These are phyloP conservation scores for Clavulina sp. DNA, from an alignment of 768 basidiomycete genomes.

Conservation along the genomic window DNA sequence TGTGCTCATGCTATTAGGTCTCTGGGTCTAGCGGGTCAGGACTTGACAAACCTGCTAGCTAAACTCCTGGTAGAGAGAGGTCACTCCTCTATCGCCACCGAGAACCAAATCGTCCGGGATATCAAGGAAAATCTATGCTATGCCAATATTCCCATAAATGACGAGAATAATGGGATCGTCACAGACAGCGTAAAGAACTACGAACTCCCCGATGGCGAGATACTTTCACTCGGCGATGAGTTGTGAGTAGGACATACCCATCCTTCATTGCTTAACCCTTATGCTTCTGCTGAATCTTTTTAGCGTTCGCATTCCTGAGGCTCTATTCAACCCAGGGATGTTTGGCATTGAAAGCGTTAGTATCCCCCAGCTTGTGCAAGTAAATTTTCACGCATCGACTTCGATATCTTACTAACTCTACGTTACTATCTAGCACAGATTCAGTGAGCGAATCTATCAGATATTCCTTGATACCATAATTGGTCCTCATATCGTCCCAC, in stretches of 20 bases:
- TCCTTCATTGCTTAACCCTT: background rate
- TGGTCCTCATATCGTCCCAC: too few species aligned
- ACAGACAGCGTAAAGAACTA: conserved; percentile 31
- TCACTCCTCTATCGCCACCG: conserved; percentile 30
- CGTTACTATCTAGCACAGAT: too few species aligned
- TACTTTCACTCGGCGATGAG: conserved; percentile 31
- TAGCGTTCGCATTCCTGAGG: background rate
- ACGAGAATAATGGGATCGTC: conserved; percentile 30
- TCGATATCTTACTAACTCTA: too few species aligned
- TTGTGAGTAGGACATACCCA: conserved; percentile 15
- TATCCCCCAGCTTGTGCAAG: background rate
- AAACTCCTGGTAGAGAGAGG: conserved; percentile 25
- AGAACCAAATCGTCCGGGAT: conserved; percentile 27
- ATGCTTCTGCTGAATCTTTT: background rate
- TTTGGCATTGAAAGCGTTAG: background rate
- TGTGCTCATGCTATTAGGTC: conserved; percentile 3
- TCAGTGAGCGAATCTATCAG: too few species aligned
- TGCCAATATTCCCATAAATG: conserved; percentile 31
- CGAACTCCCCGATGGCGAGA: conserved; percentile 31
- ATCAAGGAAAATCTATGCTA: conserved; percentile 36
- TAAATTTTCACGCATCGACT: too few species aligned
- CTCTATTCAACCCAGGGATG: background rate
- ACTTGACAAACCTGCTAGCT: conserved; percentile 15
- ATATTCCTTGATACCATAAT: too few species aligned
- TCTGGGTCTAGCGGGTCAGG: background rate